Conservation (phyloP, 495 filamentous ascomycete species). For the Mycothermus thermophilus region DNA sequence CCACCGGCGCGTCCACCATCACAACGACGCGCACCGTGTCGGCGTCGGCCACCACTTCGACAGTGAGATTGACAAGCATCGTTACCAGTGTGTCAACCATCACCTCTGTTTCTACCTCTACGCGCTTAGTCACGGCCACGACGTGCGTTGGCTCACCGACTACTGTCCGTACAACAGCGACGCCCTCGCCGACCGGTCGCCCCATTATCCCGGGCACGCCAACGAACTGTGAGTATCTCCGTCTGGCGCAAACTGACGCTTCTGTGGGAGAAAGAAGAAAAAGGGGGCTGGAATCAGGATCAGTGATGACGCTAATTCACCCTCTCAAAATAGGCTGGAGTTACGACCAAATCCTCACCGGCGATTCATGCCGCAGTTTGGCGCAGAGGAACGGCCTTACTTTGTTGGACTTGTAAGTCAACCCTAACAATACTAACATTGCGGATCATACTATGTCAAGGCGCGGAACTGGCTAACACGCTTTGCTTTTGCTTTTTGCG, state of each 20-base stretch:
- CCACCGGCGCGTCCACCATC: conserved; percentile 3
- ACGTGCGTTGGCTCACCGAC: conserved; percentile 1
- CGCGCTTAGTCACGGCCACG: conserved; percentile 6
- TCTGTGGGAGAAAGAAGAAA: too few species aligned
- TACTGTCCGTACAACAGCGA: not conserved
- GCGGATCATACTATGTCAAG: too few species aligned
- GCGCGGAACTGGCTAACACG: too few species aligned
- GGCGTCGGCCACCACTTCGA: conserved; percentile 11
- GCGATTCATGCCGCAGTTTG: conserved; percentile 9
- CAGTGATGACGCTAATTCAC: too few species aligned
- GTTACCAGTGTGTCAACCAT: conserved; percentile 3
- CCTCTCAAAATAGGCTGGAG: conserved; percentile 6
- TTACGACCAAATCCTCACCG: conserved; percentile 1
- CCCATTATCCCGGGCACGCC: conserved; percentile 13
- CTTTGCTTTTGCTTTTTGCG: not conserved
- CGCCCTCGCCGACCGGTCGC: too few species aligned
- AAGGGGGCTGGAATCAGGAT: too few species aligned
- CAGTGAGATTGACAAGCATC: conserved; percentile 2
- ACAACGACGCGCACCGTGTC: conserved; percentile 12
- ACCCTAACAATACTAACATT: not conserved
- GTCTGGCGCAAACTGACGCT: too few species aligned
- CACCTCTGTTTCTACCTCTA: not conserved
- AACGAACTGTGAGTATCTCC: conserved; percentile 10
- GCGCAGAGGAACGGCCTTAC: conserved; percentile 5
- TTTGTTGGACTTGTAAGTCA: conserved; percentile 11